phyloP scores from a whole-genome alignment of 2,329 filamentous ascomycete genomes.

The Trichoderma asperellum region DNA sequence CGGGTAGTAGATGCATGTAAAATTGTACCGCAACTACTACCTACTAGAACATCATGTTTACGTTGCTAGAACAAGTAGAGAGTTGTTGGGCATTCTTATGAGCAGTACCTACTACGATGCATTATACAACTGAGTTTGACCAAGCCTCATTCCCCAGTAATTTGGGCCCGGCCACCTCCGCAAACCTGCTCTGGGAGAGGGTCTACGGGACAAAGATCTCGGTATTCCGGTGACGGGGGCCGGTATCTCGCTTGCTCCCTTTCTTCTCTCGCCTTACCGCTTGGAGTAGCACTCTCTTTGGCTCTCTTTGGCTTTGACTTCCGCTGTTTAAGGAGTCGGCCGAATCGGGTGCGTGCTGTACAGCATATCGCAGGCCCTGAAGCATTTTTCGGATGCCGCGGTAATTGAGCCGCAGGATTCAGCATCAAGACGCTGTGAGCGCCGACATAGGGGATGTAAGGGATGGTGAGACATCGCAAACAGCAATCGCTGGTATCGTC shows the following conservation, averaged over 20 bases:
- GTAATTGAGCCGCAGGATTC: conserved; percentile 22
- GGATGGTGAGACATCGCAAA: conserved; percentile 17
- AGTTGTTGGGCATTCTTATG: background rate
- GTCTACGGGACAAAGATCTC: background rate
- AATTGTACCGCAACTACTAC: background rate
- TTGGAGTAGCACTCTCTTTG: background rate
- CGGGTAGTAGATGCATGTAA: background rate
- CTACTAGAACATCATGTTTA: too few species aligned
- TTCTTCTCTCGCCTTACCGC: background rate
- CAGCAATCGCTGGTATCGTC: background rate
- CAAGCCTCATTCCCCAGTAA: background rate
- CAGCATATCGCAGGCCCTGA: background rate
- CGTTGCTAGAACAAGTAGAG: background rate
- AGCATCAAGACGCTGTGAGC: background rate
- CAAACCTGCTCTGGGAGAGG: background rate
- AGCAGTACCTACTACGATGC: background rate
- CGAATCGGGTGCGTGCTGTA: background rate
- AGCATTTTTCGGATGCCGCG: conserved; percentile 11
- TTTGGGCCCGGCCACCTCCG: conserved; percentile 1
- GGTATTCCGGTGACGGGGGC: conserved; percentile 7
- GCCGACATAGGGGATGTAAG: background rate
- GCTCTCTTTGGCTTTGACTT: background rate
- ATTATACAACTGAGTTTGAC: background rate
- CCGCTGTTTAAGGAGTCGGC: background rate
- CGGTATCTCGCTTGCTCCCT: background rate